Conservation (phyloP, 179 eudicot species). For the Patellifolia procumbens region DNA sequence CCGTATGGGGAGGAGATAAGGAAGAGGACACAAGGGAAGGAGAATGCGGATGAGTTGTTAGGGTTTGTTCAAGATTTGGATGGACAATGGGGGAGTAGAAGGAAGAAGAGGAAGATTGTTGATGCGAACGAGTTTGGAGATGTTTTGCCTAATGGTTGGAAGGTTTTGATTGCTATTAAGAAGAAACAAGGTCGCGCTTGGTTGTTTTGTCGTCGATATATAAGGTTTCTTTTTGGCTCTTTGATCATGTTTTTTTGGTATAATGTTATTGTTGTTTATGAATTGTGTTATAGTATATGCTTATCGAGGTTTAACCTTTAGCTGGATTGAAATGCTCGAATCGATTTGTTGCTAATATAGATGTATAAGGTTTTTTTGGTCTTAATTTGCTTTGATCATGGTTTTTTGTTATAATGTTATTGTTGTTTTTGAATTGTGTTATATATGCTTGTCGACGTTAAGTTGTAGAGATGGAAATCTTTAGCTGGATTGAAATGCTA, state of each 20-base stretch:
- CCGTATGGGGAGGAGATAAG: conserved; percentile 57
- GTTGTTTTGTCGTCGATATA: conserved; percentile 73
- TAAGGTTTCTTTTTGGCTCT: conserved; percentile 50
- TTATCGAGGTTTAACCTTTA: neutral
- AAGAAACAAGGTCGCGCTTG: conserved; percentile 73
- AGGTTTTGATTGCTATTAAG: conserved; percentile 60
- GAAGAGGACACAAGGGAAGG: conserved; percentile 55
- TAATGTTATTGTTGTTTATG: neutral
- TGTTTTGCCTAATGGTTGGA: conserved; percentile 81
- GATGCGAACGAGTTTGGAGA: conserved; percentile 78
- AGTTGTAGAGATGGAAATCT: too few relatives aligned
- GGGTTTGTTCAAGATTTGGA: conserved; percentile 62
- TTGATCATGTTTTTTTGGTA: neutral
- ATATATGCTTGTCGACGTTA: too few relatives aligned
- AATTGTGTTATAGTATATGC: neutral
- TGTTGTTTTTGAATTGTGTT: too few relatives aligned
- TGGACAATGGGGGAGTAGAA: conserved; percentile 89
- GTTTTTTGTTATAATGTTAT: too few relatives aligned
- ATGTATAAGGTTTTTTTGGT: too few relatives aligned
- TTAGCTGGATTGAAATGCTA: neutral
- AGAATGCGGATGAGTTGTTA: conserved; percentile 56
- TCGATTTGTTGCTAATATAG: neutral
- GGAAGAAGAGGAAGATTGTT: conserved; percentile 82
- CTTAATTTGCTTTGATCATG: too few relatives aligned
- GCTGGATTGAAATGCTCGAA: neutral